Percentiles rank a stretch among this genome's conserved stretches.
Evolutionary conservation across 169 alveolate species (phyloP).

Genomic region (Perkinsus chesapeaki): DNA sequence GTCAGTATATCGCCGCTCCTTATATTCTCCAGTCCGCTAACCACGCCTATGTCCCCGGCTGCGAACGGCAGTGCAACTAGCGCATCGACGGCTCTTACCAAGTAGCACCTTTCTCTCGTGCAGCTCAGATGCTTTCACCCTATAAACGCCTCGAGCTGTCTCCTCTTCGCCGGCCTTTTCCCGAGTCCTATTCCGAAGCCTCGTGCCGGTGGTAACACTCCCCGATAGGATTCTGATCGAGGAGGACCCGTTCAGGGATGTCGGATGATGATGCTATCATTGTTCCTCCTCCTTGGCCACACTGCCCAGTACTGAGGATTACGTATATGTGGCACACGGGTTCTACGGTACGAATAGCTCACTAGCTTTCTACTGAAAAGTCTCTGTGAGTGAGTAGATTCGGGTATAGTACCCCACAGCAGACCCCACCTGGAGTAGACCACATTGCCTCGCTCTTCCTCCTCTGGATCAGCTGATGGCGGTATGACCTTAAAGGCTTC

Average conservation of each 20-base stretch:
- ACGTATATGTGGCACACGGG: too few relatives aligned
- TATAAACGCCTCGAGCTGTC: neutral
- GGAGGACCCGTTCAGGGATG: neutral
- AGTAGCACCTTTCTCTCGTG: neutral
- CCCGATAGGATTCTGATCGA: neutral
- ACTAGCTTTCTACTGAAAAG: too few relatives aligned
- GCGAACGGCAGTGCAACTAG: neutral
- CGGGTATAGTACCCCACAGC: too few relatives aligned
- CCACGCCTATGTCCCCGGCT: neutral
- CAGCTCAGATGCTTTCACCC: neutral
- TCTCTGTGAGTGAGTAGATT: too few relatives aligned
- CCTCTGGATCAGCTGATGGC: neutral
- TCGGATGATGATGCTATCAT: too few relatives aligned
- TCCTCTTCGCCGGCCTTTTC: neutral
- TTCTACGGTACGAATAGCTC: too few relatives aligned
- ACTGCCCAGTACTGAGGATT: too few relatives aligned
- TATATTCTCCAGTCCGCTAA: neutral
- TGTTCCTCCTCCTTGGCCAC: too few relatives aligned
- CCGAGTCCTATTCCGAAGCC: neutral
- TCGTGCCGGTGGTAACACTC: neutral
- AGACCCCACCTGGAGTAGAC: neutral
- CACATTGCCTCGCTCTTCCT: neutral
- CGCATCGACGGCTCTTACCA: neutral
- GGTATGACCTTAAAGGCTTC: neutral
- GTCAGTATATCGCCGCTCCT: neutral